Base-by-base conservation (phyloP, 768 basidiomycete species). In the Leucocoprinus leucothites region DNA sequence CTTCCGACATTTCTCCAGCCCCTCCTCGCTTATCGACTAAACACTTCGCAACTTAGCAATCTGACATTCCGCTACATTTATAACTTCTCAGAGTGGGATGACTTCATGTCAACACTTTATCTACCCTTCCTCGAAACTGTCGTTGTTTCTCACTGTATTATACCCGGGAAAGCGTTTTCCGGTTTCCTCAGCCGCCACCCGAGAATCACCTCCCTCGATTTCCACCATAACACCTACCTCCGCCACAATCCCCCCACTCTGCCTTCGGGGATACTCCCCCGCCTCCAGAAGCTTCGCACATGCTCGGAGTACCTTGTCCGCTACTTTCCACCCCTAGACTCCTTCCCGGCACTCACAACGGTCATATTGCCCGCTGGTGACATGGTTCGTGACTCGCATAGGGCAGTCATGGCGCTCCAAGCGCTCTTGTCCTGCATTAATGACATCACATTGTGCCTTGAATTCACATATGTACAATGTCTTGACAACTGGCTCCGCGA, bases 1-100 rank as follows among this genome's bases (percentile, higher is more conserved):
- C 46, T 57, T 24, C 56, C 56, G 9, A 51, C 35, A 2, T 57
- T 57, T 24, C 56, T 57, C 19, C 56, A 57, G 14, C 38, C 56
- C 9, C 28, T 40, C 16, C n/a, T 46, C 26, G 44, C 49, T 28
- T 34, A 40, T 18, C 51, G 19, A 14, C 43, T 57, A 9, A 57
- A 52, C 50, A 28, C 56, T 21, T 50, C 41, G 14, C 49, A 42
- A 11, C 49, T 57, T 9, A 57, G 50, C 5, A 45, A 34, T 26
- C 40, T 57, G 9, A 51, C 56, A 3, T 46, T 57, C 24, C 24
- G 46, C n/a, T 57, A 57, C 43, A 42, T 57, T 31, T 57, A 51
- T 11, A 51, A 57, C 22, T 51, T 28, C 26, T 44, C 45, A 16
- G 56, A 52, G 24, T 57, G 56, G 56, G 50, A 51, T 11, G 35